A percentile compares a stretch with the other conserved stretches of the same genome.
These are phyloP conservation scores for Ceratobasidium sp. DNA, from an alignment of 1,284 basidiomycete species.

Conservation along the genomic window DNA sequence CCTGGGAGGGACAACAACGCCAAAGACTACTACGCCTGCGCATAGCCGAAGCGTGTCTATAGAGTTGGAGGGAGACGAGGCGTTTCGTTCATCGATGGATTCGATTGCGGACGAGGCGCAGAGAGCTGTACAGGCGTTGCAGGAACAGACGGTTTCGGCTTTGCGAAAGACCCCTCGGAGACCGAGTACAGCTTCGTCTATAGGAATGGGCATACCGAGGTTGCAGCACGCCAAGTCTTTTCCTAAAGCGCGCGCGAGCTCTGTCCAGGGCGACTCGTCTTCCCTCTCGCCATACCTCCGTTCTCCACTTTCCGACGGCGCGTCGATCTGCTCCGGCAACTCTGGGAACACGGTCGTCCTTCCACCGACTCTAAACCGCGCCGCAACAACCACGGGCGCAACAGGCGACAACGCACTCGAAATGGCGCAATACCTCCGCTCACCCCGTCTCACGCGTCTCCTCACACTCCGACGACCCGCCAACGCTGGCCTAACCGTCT, in stretches of 20 bases:
- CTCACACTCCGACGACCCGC: constrained; percentile 81
- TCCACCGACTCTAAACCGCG: constrained; percentile 3
- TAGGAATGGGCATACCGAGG: constrained; percentile 49
- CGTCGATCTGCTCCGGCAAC: constrained; percentile 36
- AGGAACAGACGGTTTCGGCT: constrained; percentile 8
- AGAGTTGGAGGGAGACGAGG: constrained; percentile 54
- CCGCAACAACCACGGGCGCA: neutral
- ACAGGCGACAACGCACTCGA: constrained; percentile 51
- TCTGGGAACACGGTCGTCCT: constrained; percentile 34
- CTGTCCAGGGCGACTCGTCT: constrained; percentile 5
- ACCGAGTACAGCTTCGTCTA: constrained; percentile 6
- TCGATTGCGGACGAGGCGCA: constrained; percentile 83
- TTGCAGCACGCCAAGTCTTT: constrained; percentile 40
- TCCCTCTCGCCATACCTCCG: constrained; percentile 21
- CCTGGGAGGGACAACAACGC: constrained; percentile 16
- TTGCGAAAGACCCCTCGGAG: neutral
- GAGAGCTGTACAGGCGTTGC: constrained; percentile 48
- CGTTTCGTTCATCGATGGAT: constrained; percentile 79
- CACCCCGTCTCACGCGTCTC: constrained; percentile 83
- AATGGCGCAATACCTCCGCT: constrained; percentile 85
- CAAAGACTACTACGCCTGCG: constrained; percentile 58
- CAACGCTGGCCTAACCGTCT: constrained; percentile 83
- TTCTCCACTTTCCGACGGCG: constrained; percentile 29
- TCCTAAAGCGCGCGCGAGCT: constrained; percentile 14
- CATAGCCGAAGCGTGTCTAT: constrained; percentile 62